phyloP scores from a whole-genome alignment of 2,329 filamentous ascomycete genomes.

The Colletotrichum noveboracense region DNA sequence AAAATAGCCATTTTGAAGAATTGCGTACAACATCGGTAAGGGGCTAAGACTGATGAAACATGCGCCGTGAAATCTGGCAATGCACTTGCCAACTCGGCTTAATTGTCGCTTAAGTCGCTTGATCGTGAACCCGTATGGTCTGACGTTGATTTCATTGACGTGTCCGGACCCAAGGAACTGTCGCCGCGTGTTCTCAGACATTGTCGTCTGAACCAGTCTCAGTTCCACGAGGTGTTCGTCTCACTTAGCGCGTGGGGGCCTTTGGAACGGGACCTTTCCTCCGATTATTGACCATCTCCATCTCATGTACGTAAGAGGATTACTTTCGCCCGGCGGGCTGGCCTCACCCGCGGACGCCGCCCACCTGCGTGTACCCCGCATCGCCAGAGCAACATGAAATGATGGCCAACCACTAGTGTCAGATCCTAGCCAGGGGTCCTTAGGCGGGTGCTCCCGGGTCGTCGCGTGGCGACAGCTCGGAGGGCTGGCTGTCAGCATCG shows the following conservation, averaged over 20 bases:
- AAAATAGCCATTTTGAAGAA: background rate
- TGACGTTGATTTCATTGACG: background rate
- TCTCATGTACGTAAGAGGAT: background rate
- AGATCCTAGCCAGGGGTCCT: constrained; percentile 13
- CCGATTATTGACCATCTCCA: background rate
- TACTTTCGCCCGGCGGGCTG: background rate
- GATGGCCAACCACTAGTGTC: background rate
- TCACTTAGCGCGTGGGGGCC: background rate
- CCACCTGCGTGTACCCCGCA: constrained; percentile 8
- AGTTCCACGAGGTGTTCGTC: background rate
- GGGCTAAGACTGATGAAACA: background rate
- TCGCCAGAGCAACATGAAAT: background rate
- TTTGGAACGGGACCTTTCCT: background rate
- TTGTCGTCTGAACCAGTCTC: background rate
- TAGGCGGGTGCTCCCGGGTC: constrained; percentile 15
- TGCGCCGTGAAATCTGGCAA: background rate
- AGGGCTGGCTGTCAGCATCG: background rate
- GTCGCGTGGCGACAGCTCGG: background rate
- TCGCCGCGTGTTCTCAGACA: background rate
- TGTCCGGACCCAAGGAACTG: background rate
- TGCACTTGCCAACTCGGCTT: background rate
- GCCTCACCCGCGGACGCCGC: background rate
- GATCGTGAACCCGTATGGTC: background rate
- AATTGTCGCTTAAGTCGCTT: background rate
- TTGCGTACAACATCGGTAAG: background rate